These are phyloP conservation scores for Agastache rugosa DNA, from an alignment of 257 asterid genomes.

Conservation along the genomic window DNA sequence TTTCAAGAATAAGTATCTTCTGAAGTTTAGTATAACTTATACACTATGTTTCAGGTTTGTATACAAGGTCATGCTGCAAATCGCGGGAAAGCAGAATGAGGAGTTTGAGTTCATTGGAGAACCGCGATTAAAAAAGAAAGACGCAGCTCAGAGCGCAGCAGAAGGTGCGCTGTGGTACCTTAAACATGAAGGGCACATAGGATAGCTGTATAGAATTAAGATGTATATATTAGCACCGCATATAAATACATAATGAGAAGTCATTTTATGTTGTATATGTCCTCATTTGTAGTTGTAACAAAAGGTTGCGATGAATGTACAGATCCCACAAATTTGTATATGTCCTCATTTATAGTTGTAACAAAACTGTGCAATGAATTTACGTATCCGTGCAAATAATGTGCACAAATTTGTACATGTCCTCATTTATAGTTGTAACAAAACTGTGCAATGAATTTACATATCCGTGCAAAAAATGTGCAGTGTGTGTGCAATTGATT, in stretches of 20 bases:
- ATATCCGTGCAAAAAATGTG: background rate
- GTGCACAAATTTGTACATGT: background rate
- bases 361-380: background rate
- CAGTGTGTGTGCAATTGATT: background rate
- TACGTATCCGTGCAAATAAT: background rate
- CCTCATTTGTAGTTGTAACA: background rate
- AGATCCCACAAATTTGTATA: background rate
- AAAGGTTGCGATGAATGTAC: background rate
- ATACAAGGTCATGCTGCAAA: slow-evolving; percentile 55
- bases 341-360: background rate
- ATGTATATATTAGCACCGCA: background rate
- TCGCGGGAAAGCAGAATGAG: slow-evolving; percentile 42
- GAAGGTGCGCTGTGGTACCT: slow-evolving; percentile 71
- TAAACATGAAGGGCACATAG: slow-evolving; percentile 47
- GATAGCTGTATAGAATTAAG: background rate
- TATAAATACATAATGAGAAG: too few species aligned
- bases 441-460: background rate
- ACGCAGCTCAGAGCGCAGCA: slow-evolving; percentile 75
- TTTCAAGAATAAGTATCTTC: background rate
- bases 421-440: background rate
- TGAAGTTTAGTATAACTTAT: background rate
- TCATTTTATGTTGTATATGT: background rate
- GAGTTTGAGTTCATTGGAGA: slow-evolving; percentile 61
- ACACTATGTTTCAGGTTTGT: slow-evolving; percentile 49
- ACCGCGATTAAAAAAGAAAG: slow-evolving; percentile 57